These are phyloP conservation scores for Bocquillonia castaneifolia DNA, from an alignment of 441 rosid species.

Conservation along the genomic window DNA sequence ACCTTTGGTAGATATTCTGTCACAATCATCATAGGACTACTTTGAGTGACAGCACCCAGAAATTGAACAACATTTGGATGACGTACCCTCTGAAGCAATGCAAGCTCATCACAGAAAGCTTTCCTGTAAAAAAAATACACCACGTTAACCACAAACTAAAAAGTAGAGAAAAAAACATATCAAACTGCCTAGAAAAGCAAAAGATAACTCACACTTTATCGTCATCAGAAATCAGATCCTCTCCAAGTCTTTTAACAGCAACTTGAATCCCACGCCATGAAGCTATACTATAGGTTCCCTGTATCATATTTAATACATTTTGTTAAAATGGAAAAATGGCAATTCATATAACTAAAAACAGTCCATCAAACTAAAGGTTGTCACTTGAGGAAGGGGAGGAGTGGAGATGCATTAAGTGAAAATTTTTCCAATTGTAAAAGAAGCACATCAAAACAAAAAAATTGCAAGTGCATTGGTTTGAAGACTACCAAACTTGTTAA, in stretches of 20 bases:
- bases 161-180: not conserved
- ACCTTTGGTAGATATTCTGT: slow-evolving; percentile 90
- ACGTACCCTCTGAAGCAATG: slow-evolving; percentile 79
- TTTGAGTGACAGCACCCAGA: slow-evolving; percentile 93
- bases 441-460: not conserved
- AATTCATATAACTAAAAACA: not conserved
- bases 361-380: not conserved
- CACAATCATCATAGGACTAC: slow-evolving; percentile 96
- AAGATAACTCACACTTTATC: slow-evolving; percentile 70
- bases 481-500: not conserved
- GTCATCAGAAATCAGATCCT: slow-evolving; percentile 59
- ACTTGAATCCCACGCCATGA: slow-evolving; percentile 92
- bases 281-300: slow-evolving; percentile 82
- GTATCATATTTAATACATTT: slow-evolving; percentile 20
- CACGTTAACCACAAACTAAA: not conserved
- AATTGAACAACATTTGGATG: slow-evolving; percentile 96
- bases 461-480: not conserved
- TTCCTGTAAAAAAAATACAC: slow-evolving; percentile 40
- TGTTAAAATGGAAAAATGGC: not conserved
- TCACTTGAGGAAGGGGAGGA: not conserved
- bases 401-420: not conserved
- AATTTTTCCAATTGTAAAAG: no score
- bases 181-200: not conserved
- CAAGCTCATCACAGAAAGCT: slow-evolving; percentile 89
- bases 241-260: slow-evolving; percentile 81